Base-by-base conservation (phyloP, 176 grass and related monocot species). In the Tillandsia fasciculata region DNA sequence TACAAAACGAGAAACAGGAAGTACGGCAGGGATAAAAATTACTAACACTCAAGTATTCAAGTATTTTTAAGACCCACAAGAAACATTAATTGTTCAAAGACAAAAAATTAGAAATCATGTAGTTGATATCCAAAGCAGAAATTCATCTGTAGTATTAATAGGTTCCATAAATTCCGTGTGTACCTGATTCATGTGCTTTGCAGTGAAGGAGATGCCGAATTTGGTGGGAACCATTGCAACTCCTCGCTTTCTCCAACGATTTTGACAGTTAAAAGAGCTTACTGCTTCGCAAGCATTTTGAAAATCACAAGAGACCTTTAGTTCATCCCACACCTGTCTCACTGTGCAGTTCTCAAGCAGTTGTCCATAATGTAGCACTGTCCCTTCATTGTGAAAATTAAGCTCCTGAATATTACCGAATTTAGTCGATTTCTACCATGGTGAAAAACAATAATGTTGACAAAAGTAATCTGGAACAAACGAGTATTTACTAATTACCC, bases 151-250 rank as follows among this genome's bases (percentile, higher is more conserved):
- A 11, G 14, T 72, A 54, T 63, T 67, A 23, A 48, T 23, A 70
- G 61, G 17, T 17, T 59, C 2, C 2, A 17, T 7, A 4, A 4
- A 18, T 17, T 59, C 20, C 15, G 1, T 69, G 17, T 6, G n/a
- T 69, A 92, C 93, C 93, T 97, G 93, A 81, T 97, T 97, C 86
- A 97, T 80, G 74, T 81, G 85, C 73, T 88, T 78, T 2, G 79
- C 0, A 50, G 89, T 97, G 70, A 97, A 97, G 42, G 93, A 92
- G 71, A 97, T 97, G 61, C 93, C 93, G 72, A 97, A 97, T 73
- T 97, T 92, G 12, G 89, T 97, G 22, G 93, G 93, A 73, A 97
- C 69, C 81, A 97, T 90, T 33, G 93, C 83, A 72, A 97, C 65
- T 75, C 93, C 93, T 73, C 82, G 81, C 71, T 97, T 97, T 57